phyloP scores from a whole-genome alignment of 2,329 filamentous ascomycete genomes.

The Epichloe sp. region DNA sequence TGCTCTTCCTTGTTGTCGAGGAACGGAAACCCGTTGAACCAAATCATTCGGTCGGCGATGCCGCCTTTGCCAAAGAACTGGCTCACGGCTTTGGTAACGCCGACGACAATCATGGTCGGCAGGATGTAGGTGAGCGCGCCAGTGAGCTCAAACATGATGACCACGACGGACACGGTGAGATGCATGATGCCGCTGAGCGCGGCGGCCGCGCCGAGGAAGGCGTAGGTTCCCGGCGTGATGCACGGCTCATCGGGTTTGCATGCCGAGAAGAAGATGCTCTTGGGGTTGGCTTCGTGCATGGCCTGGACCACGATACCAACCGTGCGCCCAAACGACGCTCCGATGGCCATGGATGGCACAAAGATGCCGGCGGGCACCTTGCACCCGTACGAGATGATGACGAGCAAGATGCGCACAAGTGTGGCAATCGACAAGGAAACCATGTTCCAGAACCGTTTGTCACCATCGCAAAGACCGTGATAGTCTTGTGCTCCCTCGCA shows the following conservation, averaged over 20 bases:
- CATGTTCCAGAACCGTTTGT: constrained; percentile 67
- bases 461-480: constrained; percentile 70
- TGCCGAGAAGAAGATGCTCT: constrained; percentile 72
- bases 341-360: constrained; percentile 94
- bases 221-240: constrained; percentile 95
- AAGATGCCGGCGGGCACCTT: constrained; percentile 98
- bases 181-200: constrained; percentile 96
- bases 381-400: constrained; percentile 93
- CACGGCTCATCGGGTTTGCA: constrained; percentile 88
- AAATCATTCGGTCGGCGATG: constrained; percentile 96
- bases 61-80: constrained; percentile 90
- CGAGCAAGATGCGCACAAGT: constrained; percentile 64
- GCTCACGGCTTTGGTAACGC: constrained; percentile 85
- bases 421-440: constrained; percentile 69
- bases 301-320: constrained; percentile 91
- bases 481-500: constrained; percentile 85
- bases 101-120: constrained; percentile 97
- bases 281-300: constrained; percentile 71
- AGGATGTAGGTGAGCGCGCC: constrained; percentile 95
- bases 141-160: constrained; percentile 98
- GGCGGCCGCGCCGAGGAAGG: constrained; percentile 83
- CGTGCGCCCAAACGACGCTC: constrained; percentile 83
- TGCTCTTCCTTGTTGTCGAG: constrained; percentile 96
- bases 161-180: constrained; percentile 88
- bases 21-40: constrained; percentile 95